phyloP scores from a whole-genome alignment of 345 rosid species.

The Crucihimalaya himalaica region DNA sequence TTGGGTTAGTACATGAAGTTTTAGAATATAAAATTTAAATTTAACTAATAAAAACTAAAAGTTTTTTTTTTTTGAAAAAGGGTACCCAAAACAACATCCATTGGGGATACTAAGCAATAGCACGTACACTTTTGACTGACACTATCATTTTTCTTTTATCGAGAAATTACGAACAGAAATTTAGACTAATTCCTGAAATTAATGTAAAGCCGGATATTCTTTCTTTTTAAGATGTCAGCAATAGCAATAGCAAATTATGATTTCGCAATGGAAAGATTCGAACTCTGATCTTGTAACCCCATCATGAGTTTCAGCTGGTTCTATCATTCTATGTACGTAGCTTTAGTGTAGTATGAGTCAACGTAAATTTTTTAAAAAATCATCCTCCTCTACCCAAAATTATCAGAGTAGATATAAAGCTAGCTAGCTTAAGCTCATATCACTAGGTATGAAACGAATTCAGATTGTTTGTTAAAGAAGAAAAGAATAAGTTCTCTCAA shows the following conservation, averaged over 20 bases:
- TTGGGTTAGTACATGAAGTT: neutral
- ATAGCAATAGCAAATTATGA: neutral
- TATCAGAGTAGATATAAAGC: neutral
- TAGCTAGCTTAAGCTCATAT: neutral
- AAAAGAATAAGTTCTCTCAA: slow-evolving; percentile 18
- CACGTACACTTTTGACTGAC: too few species aligned
- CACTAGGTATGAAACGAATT: slow-evolving; percentile 25
- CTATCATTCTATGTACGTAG: neutral
- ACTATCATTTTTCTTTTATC: neutral
- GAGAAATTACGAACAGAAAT: neutral
- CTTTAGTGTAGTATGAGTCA: neutral
- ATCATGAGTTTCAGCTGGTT: neutral
- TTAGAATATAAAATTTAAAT: neutral
- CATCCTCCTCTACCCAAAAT: neutral
- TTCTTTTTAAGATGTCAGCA: neutral
- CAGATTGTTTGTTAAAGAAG: slow-evolving; percentile 27
- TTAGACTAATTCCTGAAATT: neutral
- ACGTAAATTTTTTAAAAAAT: neutral
- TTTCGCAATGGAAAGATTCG: neutral
- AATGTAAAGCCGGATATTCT: neutral
- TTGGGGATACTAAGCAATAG: too few species aligned
- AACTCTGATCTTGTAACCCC: too few species aligned
- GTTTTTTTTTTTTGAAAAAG: neutral
- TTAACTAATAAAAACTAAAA: neutral
- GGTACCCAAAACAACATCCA: neutral